Evolutionary conservation across 352 stramenopile genomes (phyloP).

Genomic region (Lagenidium giganteum): DNA sequence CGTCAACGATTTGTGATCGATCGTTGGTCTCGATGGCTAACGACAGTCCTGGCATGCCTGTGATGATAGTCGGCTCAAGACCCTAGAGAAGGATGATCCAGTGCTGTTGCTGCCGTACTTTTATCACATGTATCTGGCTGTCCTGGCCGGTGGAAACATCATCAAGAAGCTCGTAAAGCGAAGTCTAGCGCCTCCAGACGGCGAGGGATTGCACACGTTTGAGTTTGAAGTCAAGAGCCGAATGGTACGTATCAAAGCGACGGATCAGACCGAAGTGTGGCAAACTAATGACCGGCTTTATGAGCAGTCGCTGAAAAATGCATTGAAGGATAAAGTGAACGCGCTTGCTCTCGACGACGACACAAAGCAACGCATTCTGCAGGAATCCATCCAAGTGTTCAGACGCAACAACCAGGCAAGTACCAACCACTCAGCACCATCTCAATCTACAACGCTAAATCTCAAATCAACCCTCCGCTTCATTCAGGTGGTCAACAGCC

Average conservation of each 20-base stretch:
- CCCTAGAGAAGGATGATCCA: conserved; percentile 42
- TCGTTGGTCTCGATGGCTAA: neutral
- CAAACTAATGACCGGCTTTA: neutral
- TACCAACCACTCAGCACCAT: neutral
- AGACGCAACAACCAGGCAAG: conserved; percentile 49
- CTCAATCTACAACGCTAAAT: neutral
- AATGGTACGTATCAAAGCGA: conserved; percentile 39
- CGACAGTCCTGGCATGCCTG: neutral
- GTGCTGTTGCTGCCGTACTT: conserved; percentile 42
- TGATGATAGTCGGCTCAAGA: conserved; percentile 33
- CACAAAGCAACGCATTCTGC: conserved; percentile 34
- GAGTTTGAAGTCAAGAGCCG: conserved; percentile 38
- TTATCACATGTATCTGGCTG: conserved; percentile 63
- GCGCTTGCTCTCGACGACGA: conserved; percentile 22
- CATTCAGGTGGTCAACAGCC: conserved; percentile 39
- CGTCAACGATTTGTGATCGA: no score
- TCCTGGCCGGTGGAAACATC: conserved; percentile 43
- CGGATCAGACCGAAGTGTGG: no score
- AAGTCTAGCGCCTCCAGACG: conserved; percentile 32
- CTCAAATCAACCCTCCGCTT: neutral
- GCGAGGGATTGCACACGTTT: conserved; percentile 38
- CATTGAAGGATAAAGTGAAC: conserved; percentile 53
- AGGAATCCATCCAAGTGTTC: conserved; percentile 37
- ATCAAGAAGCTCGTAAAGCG: conserved; percentile 54
- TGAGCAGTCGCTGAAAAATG: conserved; percentile 25